Conservation (phyloP, 2,329 filamentous ascomycete genomes). For the Stromatinia cepivora region DNA sequence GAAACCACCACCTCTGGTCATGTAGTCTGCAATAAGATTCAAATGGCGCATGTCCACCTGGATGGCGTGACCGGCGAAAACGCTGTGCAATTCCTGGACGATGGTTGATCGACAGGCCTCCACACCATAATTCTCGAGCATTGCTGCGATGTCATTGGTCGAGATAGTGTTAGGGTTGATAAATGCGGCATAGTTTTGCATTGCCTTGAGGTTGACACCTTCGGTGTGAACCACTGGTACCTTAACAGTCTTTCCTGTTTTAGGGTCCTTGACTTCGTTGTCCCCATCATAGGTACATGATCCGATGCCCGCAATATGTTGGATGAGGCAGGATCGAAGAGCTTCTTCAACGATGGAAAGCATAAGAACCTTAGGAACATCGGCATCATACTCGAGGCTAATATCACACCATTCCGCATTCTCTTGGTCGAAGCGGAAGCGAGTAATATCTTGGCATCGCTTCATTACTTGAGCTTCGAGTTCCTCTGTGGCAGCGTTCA, state of each 20-base stretch:
- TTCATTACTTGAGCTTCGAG: constrained; percentile 66
- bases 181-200: constrained; percentile 83
- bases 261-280: constrained; percentile 53
- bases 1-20: constrained; percentile 92
- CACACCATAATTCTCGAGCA: constrained; percentile 84
- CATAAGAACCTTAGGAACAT: constrained; percentile 88
- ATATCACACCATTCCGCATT: constrained; percentile 75
- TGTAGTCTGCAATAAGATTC: constrained; percentile 93
- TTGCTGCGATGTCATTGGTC: constrained; percentile 89
- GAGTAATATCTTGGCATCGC: constrained; percentile 64
- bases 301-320: constrained; percentile 77
- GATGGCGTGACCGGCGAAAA: constrained; percentile 92
- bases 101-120: constrained; percentile 89
- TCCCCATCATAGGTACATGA: constrained; percentile 66
- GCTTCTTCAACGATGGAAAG: constrained; percentile 84
- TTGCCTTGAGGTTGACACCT: constrained; percentile 85
- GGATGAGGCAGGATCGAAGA: constrained; percentile 76
- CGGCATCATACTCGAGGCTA: constrained; percentile 77
- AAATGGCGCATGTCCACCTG: constrained; percentile 87
- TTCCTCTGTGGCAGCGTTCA: constrained; percentile 34
- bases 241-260: constrained; percentile 51
- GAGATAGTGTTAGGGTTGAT: constrained; percentile 84
- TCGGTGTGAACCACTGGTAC: constrained; percentile 69
- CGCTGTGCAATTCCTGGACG: constrained; percentile 77
- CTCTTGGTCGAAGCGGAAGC: constrained; percentile 77